Conservation (phyloP, 805 yeast genomes). For the Candida railenensis region DNA sequence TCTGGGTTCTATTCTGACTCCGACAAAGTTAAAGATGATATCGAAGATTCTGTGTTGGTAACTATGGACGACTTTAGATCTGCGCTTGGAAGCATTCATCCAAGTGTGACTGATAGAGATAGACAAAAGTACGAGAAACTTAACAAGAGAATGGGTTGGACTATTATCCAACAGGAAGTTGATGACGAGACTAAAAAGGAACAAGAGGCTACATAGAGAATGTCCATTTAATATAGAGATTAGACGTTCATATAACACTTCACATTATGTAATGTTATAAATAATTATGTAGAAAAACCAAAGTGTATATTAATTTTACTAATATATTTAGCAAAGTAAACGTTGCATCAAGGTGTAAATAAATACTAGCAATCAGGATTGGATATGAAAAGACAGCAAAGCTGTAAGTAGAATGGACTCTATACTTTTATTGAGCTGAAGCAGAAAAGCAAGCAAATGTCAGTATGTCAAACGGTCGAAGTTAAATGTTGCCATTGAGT, state of each 20-base stretch:
- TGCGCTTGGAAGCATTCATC: constrained; percentile 77
- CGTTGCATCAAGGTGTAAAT: too few species aligned
- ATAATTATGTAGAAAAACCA: background rate
- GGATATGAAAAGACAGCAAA: too few species aligned
- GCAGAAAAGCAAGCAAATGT: too few species aligned
- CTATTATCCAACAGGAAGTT: constrained; percentile 36
- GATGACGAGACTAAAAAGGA: constrained; percentile 10
- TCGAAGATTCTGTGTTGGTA: constrained; percentile 50
- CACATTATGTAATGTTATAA: background rate
- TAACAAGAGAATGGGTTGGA: constrained; percentile 77
- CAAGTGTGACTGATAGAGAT: constrained; percentile 88
- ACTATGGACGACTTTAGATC: constrained; percentile 61
- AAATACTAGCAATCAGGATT: too few species aligned
- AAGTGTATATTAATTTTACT: background rate
- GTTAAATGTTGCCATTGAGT: too few species aligned
- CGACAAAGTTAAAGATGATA: constrained; percentile 8
- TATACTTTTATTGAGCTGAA: too few species aligned
- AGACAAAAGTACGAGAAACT: constrained; percentile 72
- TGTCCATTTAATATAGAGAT: background rate
- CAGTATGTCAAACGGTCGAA: too few species aligned
- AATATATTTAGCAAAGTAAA: background rate
- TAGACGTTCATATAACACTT: background rate
- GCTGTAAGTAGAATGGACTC: too few species aligned
- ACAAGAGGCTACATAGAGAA: constrained; percentile 6
- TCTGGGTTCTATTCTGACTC: constrained; percentile 36